Conservation (phyloP, 2,329 filamentous ascomycete genomes). For the Pseudogymnoascus sp. region DNA sequence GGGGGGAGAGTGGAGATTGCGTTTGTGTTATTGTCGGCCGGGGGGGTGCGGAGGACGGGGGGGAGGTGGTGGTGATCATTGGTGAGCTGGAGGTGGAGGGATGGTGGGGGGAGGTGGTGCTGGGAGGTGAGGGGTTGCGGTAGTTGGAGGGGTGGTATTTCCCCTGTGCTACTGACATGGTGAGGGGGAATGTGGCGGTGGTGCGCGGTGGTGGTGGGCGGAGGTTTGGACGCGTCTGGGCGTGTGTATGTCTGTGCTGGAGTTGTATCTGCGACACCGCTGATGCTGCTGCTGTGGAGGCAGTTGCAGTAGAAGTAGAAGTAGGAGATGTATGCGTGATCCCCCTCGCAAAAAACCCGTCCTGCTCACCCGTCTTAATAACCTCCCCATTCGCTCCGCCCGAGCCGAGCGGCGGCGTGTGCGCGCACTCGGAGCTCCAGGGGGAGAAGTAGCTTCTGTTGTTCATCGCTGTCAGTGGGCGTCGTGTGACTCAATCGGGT, state of each 20-base stretch:
- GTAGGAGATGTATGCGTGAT: not conserved
- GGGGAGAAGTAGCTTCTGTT: not conserved
- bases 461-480: not conserved
- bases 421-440: not conserved
- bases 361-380: not conserved
- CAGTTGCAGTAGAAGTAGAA: not conserved
- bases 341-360: not conserved
- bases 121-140: not conserved
- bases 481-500: not conserved
- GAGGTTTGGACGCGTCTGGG: not conserved
- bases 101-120: not conserved
- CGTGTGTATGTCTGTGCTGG: not conserved
- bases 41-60: not conserved
- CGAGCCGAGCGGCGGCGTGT: not conserved
- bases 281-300: not conserved
- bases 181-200: not conserved
- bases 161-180: not conserved
- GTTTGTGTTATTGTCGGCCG: not conserved
- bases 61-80: not conserved
- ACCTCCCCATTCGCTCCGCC: not conserved
- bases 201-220: not conserved
- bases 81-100: not conserved
- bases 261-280: not conserved
- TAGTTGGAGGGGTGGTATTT: constrained; percentile 4
- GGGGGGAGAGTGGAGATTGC: not conserved